phyloP scores from a whole-genome alignment of 2,329 filamentous ascomycete genomes.

The Colletotrichum phormii region DNA sequence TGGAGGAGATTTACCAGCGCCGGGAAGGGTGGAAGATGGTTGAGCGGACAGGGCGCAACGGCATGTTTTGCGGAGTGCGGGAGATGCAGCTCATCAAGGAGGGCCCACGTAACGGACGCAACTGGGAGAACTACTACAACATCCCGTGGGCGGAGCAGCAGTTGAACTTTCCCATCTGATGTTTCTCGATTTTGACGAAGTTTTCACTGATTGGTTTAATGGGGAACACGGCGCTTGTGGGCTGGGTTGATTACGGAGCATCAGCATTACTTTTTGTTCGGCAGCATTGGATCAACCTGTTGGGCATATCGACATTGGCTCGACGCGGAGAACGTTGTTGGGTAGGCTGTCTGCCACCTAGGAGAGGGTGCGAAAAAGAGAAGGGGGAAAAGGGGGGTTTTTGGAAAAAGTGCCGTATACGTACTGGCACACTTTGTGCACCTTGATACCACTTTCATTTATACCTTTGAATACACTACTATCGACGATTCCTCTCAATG shows the following conservation, averaged over 20 bases:
- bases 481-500: background rate
- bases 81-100: conserved; percentile 56
- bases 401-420: background rate
- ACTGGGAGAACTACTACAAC: conserved; percentile 33
- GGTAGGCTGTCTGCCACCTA: background rate
- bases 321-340: background rate
- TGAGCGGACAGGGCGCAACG: conserved; percentile 58
- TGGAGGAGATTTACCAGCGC: conserved; percentile 61
- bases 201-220: background rate
- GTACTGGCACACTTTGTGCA: background rate
- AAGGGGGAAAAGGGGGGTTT: background rate
- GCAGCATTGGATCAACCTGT: background rate
- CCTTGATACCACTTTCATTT: conserved; percentile 31
- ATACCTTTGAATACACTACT: background rate
- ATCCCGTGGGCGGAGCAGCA: conserved; percentile 29
- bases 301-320: background rate
- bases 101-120: conserved; percentile 27
- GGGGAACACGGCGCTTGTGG: background rate
- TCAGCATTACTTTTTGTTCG: background rate
- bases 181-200: background rate
- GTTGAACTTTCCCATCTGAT: conserved; percentile 28
- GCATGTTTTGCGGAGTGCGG: conserved; percentile 66
- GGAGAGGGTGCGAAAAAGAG: too few species aligned
- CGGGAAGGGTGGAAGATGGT: conserved; percentile 54
- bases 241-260: conserved; percentile 2